A percentile compares a stretch with the other conserved stretches of the same genome.
Evolutionary conservation across 306 rosid genomes (phyloP).

Genomic region (Senna siamea): DNA sequence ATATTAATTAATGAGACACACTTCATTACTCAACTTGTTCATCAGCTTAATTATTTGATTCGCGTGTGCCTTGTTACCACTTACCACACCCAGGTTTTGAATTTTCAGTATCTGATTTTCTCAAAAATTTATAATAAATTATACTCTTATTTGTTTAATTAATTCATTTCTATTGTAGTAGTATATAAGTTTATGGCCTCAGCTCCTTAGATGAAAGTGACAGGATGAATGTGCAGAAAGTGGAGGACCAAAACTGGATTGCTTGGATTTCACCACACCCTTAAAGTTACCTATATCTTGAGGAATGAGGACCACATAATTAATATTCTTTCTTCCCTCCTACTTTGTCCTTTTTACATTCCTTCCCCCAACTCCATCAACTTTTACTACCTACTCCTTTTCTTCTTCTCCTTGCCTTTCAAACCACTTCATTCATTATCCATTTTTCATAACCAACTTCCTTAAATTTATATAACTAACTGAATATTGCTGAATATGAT

Average conservation of each 20-base stretch:
- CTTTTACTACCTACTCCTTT: background rate
- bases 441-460: background rate
- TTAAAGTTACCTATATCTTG: background rate
- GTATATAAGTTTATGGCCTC: too few relatives aligned
- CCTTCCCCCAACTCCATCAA: background rate
- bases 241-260: conserved; percentile 45
- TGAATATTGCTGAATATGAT: too few relatives aligned
- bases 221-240: conserved; percentile 27
- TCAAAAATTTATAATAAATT: too few relatives aligned
- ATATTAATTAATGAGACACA: too few relatives aligned
- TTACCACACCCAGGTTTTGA: too few relatives aligned
- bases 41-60: too few relatives aligned
- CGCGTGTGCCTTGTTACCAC: too few relatives aligned
- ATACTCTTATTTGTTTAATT: too few relatives aligned
- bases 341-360: background rate
- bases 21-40: too few relatives aligned
- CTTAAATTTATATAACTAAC: background rate
- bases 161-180: too few relatives aligned
- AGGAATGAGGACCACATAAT: conserved; percentile 13
- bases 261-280: conserved; percentile 68
- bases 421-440: background rate
- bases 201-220: conserved; percentile 6
- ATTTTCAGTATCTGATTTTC: too few relatives aligned
- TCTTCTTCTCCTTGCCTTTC: too few relatives aligned
- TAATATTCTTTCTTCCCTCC: background rate